Conservation (phyloP, 768 basidiomycete species). For the Leccinum truebloodii region DNA sequence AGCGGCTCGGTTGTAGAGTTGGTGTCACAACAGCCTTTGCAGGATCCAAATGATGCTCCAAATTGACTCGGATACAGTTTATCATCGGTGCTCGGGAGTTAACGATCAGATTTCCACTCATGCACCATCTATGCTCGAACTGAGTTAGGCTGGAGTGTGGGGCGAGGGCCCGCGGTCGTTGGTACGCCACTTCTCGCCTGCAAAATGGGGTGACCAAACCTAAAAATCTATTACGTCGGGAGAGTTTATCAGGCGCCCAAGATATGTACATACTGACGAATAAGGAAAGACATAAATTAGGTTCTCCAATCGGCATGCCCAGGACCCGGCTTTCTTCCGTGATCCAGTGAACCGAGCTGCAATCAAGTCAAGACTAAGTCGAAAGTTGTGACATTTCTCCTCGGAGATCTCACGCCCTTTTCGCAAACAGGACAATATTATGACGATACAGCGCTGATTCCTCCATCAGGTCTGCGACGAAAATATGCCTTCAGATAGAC, state of each 20-base stretch:
- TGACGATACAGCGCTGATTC: neutral
- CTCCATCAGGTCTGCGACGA: too few relatives aligned
- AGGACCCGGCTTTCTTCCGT: neutral
- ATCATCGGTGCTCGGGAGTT: too few relatives aligned
- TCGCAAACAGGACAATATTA: neutral
- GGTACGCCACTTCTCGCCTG: neutral
- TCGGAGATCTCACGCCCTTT: neutral
- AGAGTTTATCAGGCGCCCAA: neutral
- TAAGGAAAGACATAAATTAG: neutral
- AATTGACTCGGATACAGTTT: neutral
- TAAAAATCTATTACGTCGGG: neutral
- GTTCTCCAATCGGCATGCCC: too few relatives aligned
- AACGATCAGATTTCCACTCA: too few relatives aligned
- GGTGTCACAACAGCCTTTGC: neutral
- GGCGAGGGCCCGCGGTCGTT: too few relatives aligned
- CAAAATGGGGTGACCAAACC: neutral
- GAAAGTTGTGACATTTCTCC: neutral
- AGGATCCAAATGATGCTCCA: neutral
- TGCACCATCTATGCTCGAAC: too few relatives aligned
- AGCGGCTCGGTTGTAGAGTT: constrained; percentile 15
- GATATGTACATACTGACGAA: neutral
- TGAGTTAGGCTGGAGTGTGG: too few relatives aligned
- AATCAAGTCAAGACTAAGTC: too few relatives aligned
- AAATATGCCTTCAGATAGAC: too few relatives aligned
- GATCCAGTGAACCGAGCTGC: neutral